Base-by-base conservation (phyloP, 2,329 filamentous ascomycete genomes). In the Fusarium sp. region DNA sequence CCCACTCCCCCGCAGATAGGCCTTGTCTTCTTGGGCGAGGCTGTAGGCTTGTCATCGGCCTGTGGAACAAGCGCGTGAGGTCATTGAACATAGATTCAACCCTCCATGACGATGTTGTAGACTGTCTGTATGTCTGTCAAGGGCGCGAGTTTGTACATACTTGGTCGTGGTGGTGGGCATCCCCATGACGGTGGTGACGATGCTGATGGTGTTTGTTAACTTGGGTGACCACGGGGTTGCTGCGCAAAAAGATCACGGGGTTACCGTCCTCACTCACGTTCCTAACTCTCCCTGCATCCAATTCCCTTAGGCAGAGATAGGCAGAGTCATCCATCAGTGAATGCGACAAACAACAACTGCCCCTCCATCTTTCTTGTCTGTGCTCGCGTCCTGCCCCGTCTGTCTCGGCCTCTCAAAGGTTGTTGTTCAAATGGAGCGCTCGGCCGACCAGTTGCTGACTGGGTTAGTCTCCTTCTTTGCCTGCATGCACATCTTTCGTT, bases 11-110 rank as follows among this genome's bases (percentile, higher is more conserved):
- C 74, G 55, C 73, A 67, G 65, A 49, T 49, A n/a, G 44, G 44
- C 44, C 44, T 49, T 49, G 44, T 49, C 44, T 49, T 49, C 44
- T 49, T 49, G 44, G 59, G 56, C 67, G 58, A 77, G 69, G 75
- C 72, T 77, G 66, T 62, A 73, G 73, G 53, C 35, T 42, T 57
- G 67, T n/a, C 55, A 62, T 61, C 40, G 29, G 49, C 61, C 38
- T 66, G 62, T 40, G 64, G 58, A 44, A 69, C 63, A 64, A 51
- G 36, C 29, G 36, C 38, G 67, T 77, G 69, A 77, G 72, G 71
- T 76, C 73, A 77, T 73, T 66, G 44, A 49, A 49, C 44, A 49
- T n/a, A 29, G 24, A 29, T 49, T 29, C 22, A 70, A 70, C 73
- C 68, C 67, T 69, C 70, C 59, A 66, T 73, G 61, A 67, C 62